Conservation (phyloP, 2,329 filamentous ascomycete genomes). For the Colletotrichum sp. region DNA sequence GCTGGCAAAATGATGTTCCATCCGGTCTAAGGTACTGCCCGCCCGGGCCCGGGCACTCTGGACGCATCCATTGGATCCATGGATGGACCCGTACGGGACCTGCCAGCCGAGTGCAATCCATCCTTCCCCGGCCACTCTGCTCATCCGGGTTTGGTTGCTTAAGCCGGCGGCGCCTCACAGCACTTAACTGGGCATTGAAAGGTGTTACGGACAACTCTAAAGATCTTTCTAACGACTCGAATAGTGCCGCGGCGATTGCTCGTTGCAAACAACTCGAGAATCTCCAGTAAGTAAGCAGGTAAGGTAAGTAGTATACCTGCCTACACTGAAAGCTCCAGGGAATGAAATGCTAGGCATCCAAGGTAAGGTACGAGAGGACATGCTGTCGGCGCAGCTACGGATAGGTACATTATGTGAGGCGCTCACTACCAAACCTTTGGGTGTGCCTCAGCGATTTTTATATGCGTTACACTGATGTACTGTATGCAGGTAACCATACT, state of each 20-base stretch:
- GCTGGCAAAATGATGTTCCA: slow-evolving; percentile 14
- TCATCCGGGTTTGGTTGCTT: neutral
- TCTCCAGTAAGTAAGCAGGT: neutral
- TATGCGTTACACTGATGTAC: neutral
- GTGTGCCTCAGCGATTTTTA: neutral
- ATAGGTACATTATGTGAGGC: neutral
- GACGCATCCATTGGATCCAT: neutral
- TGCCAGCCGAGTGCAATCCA: neutral
- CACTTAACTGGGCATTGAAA: neutral
- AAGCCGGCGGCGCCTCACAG: neutral
- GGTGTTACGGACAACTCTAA: neutral
- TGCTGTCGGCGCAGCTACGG: neutral
- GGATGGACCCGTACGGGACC: neutral
- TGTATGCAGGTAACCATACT: neutral
- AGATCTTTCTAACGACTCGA: neutral
- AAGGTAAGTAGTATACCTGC: neutral
- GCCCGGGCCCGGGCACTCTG: no score
- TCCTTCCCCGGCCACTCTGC: neutral
- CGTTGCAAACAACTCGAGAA: neutral
- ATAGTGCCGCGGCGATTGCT: neutral
- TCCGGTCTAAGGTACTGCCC: neutral
- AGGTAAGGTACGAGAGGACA: neutral
- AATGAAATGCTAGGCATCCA: neutral
- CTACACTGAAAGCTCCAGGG: neutral
- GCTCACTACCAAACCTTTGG: neutral